Evolutionary conservation across 2,329 filamentous ascomycete genomes (phyloP).

Genomic region (Blastomyces parvus): DNA sequence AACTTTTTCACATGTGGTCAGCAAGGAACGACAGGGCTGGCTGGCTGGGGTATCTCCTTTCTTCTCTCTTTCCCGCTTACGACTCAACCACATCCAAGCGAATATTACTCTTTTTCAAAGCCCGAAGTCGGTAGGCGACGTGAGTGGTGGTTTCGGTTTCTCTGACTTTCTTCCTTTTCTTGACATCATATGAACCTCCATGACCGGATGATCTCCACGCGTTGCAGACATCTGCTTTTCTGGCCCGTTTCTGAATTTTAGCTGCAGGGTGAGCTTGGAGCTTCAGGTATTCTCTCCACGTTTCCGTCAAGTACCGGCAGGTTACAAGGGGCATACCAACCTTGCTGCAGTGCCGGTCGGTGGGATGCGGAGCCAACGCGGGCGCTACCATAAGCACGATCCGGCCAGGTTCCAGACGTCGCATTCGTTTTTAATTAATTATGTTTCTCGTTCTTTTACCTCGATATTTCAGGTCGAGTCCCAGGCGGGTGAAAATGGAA

Average conservation of each 20-base stretch:
- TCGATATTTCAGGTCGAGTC: background rate
- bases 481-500: background rate
- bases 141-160: background rate
- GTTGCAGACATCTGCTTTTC: background rate
- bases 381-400: background rate
- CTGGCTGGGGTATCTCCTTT: background rate
- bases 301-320: background rate
- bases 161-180: background rate
- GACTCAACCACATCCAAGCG: background rate
- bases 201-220: background rate
- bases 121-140: background rate
- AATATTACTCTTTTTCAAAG: background rate
- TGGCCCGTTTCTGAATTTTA: constrained; percentile 1
- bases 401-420: background rate
- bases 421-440: background rate
- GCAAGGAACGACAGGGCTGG: background rate
- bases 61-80: background rate
- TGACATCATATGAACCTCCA: background rate
- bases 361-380: background rate
- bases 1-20: background rate
- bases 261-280: constrained; percentile 2
- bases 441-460: background rate
- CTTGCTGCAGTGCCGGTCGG: background rate
- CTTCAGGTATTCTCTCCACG: background rate
- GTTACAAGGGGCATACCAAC: background rate